A percentile compares a stretch with the other conserved stretches of the same genome.
phyloP scores from a whole-genome alignment of 495 filamentous ascomycete species.

The Penicillium pancosmium region DNA sequence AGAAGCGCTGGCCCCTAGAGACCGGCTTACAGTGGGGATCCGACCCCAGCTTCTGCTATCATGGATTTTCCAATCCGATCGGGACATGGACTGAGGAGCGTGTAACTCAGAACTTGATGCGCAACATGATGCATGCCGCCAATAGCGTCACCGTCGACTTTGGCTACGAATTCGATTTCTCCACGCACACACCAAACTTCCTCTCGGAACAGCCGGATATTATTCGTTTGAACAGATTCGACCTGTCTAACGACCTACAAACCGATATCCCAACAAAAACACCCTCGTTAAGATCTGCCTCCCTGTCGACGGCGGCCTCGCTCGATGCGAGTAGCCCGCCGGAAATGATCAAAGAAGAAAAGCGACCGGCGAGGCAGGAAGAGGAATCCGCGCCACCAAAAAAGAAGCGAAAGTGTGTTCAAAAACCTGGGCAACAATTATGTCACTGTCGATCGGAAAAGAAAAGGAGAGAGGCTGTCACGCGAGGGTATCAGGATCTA shows the following conservation, averaged over 20 bases:
- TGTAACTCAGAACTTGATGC: slow-evolving; percentile 24
- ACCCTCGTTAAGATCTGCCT: slow-evolving; percentile 9
- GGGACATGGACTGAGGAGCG: slow-evolving; percentile 33
- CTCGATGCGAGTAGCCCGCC: not conserved
- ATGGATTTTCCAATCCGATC: slow-evolving; percentile 28
- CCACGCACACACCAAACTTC: not conserved
- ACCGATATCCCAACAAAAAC: not conserved
- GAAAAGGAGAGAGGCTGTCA: slow-evolving; percentile 26
- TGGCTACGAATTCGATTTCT: slow-evolving; percentile 2
- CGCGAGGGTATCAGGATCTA: slow-evolving; percentile 22
- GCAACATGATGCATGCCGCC: slow-evolving; percentile 25
- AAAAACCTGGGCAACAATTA: slow-evolving; percentile 26
- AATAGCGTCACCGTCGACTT: slow-evolving; percentile 17
- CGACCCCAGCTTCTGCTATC: slow-evolving; percentile 31
- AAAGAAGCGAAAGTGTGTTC: slow-evolving; percentile 29
- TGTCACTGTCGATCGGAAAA: slow-evolving; percentile 33
- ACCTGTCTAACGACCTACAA: not conserved
- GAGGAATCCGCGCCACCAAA: not conserved
- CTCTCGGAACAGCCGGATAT: slow-evolving; percentile 1
- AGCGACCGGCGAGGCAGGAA: not conserved
- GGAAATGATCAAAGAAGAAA: not conserved
- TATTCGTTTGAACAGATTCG: slow-evolving; percentile 3
- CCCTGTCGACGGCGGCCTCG: slow-evolving; percentile 1
- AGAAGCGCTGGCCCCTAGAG: slow-evolving; percentile 7
- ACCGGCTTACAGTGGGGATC: slow-evolving; percentile 30